Conservation (phyloP, 2,329 filamentous ascomycete species). For the Sporothrix brasiliensis region DNA sequence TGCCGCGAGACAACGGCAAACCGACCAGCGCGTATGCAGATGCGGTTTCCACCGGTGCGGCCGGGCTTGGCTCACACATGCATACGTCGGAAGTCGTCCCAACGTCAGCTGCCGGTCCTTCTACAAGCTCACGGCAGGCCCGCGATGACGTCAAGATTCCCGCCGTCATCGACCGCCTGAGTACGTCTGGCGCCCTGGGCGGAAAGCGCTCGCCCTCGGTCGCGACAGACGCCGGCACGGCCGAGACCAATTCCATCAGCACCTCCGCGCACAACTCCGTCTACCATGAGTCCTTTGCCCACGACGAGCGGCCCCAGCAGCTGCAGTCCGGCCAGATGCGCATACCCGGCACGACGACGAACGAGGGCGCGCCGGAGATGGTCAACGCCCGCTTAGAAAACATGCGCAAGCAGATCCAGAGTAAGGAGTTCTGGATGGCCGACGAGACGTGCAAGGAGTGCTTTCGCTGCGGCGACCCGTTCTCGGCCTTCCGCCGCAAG, state of each 20-base stretch:
- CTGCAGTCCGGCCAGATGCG: constrained; percentile 52
- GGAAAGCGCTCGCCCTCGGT: constrained; percentile 58
- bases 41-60: constrained; percentile 46
- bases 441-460: constrained; percentile 98
- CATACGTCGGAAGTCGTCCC: neutral
- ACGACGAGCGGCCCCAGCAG: constrained; percentile 51
- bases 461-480: constrained; percentile 86
- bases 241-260: constrained; percentile 60
- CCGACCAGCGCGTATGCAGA: constrained; percentile 39
- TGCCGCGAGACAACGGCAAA: constrained; percentile 37
- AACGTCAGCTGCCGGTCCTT: neutral
- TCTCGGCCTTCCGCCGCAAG: constrained; percentile 91
- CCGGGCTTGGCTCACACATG: constrained; percentile 44
- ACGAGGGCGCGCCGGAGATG: constrained; percentile 60
- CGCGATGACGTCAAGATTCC: constrained; percentile 49
- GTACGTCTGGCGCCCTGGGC: constrained; percentile 49
- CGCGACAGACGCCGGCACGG: constrained; percentile 59
- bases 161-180: constrained; percentile 60
- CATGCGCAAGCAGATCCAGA: constrained; percentile 83
- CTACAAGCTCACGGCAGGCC: neutral
- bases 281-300: constrained; percentile 59
- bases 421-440: constrained; percentile 98
- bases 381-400: constrained; percentile 66
- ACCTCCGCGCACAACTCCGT: constrained; percentile 62
- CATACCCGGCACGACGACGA: constrained; percentile 60